Conservation (phyloP, 2,329 filamentous ascomycete species). For the Verticillium longisporum region DNA sequence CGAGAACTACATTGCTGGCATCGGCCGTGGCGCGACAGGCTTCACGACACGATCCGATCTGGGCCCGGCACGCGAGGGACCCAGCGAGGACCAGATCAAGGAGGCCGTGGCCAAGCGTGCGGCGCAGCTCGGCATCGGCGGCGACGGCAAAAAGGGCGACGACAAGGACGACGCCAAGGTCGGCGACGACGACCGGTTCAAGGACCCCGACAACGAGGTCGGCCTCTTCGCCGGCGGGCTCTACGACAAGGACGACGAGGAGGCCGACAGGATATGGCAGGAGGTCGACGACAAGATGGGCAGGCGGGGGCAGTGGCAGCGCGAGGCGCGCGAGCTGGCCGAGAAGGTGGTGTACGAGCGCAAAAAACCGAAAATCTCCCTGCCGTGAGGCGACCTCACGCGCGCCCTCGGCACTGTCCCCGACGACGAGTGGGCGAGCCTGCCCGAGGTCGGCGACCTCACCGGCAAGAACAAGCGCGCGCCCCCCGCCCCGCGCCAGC, state of each 20-base stretch:
- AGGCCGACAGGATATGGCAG: slow-evolving; percentile 93
- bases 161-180: slow-evolving; percentile 67
- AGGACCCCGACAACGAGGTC: slow-evolving; percentile 95
- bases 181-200: slow-evolving; percentile 74
- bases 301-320: slow-evolving; percentile 75
- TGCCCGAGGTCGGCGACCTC: slow-evolving; percentile 93
- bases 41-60: slow-evolving; percentile 97
- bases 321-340: slow-evolving; percentile 88
- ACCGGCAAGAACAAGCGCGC: slow-evolving; percentile 87
- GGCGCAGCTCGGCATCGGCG: slow-evolving; percentile 66
- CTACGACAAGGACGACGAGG: slow-evolving; percentile 96
- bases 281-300: slow-evolving; percentile 98
- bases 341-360: slow-evolving; percentile 93
- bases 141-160: slow-evolving; percentile 62
- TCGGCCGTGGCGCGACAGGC: slow-evolving; percentile 94
- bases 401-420: slow-evolving; percentile 80
- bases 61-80: slow-evolving; percentile 88
- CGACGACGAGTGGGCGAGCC: slow-evolving; percentile 92
- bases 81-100: slow-evolving; percentile 97
- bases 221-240: slow-evolving; percentile 92
- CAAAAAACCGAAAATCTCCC: slow-evolving; percentile 96
- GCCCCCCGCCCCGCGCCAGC: slow-evolving; percentile 73
- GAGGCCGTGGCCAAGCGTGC: slow-evolving; percentile 93
- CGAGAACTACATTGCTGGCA: slow-evolving; percentile 88
- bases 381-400: slow-evolving; percentile 95